phyloP scores from a whole-genome alignment of 768 basidiomycete genomes.

The Leucosporidium scottii region DNA sequence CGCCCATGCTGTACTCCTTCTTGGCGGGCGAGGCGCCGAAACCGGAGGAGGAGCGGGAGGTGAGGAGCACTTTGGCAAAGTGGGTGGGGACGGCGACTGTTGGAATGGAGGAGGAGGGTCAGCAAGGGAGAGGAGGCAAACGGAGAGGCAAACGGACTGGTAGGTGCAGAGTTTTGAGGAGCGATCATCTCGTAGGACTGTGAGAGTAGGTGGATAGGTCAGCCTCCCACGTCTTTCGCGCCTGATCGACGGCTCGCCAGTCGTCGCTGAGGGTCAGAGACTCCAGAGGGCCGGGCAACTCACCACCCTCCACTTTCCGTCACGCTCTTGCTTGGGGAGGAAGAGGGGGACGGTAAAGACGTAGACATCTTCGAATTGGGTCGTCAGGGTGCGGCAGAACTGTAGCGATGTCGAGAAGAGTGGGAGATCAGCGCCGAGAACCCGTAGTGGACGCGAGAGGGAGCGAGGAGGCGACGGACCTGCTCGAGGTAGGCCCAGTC shows the following conservation, averaged over 20 bases:
- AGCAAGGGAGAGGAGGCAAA: too few relatives aligned
- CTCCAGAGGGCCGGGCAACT: slow-evolving; percentile 41
- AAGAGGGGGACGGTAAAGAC: slow-evolving; percentile 98
- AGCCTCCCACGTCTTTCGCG: not conserved
- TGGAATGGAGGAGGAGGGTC: slow-evolving; percentile 30
- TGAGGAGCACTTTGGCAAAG: slow-evolving; percentile 91
- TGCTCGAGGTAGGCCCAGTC: slow-evolving; percentile 32
- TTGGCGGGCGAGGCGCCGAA: not conserved
- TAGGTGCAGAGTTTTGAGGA: slow-evolving; percentile 26
- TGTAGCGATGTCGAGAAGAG: slow-evolving; percentile 50
- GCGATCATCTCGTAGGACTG: slow-evolving; percentile 95
- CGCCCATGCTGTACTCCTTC: slow-evolving; percentile 74
- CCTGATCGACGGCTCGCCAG: not conserved
- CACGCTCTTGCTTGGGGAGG: slow-evolving; percentile 64
- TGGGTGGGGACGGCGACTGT: slow-evolving; percentile 90
- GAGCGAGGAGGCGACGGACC: not conserved
- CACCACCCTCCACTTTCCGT: slow-evolving; percentile 94
- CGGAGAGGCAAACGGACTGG: slow-evolving; percentile 10
- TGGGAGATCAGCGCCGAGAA: slow-evolving; percentile 52
- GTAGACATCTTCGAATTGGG: slow-evolving; percentile 86
- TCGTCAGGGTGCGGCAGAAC: slow-evolving; percentile 85
- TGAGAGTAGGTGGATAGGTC: not conserved
- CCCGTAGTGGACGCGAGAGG: not conserved
- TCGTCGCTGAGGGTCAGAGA: not conserved
- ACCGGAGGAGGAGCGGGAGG: slow-evolving; percentile 53